A percentile compares a stretch with the other conserved stretches of the same genome.
Evolutionary conservation across 164 flowering plant genomes (phyloP).

Genomic region (Vitis rotundifolia): DNA sequence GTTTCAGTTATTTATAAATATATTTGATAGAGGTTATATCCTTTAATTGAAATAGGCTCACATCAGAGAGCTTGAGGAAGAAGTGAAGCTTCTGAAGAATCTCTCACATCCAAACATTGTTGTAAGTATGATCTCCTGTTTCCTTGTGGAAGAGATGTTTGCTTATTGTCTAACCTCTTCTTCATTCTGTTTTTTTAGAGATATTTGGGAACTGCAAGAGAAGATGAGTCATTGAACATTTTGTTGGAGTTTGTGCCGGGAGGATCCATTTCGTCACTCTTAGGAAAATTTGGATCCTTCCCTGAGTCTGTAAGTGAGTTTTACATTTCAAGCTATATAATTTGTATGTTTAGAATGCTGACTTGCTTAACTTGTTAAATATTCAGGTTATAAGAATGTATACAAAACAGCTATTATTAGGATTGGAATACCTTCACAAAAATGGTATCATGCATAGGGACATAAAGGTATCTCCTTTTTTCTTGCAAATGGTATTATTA

Average conservation of each 20-base stretch:
- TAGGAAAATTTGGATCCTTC: conserved; percentile 94
- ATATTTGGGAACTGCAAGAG: conserved; percentile 93
- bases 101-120: conserved; percentile 94
- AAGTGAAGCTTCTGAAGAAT: conserved; percentile 89
- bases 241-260: conserved; percentile 96
- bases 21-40: too few species aligned
- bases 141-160: not conserved
- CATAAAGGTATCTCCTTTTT: conserved; percentile 60
- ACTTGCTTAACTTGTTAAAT: conserved; percentile 9
- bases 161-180: conserved; percentile 11
- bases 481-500: too few species aligned
- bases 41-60: conserved; percentile 51
- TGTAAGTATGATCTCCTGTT: conserved; percentile 44
- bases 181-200: conserved; percentile 49
- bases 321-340: not conserved
- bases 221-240: conserved; percentile 83
- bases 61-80: conserved; percentile 89
- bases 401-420: conserved; percentile 83
- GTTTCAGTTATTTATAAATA: too few species aligned
- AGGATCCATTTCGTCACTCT: conserved; percentile 92
- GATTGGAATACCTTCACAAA: conserved; percentile 86
- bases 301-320: conserved; percentile 86
- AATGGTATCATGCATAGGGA: conserved; percentile 96
- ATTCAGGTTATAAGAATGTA: conserved; percentile 84
- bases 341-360: not conserved